phyloP scores from a whole-genome alignment of 2,329 filamentous ascomycete species.

The Chaetomium strumarium region DNA sequence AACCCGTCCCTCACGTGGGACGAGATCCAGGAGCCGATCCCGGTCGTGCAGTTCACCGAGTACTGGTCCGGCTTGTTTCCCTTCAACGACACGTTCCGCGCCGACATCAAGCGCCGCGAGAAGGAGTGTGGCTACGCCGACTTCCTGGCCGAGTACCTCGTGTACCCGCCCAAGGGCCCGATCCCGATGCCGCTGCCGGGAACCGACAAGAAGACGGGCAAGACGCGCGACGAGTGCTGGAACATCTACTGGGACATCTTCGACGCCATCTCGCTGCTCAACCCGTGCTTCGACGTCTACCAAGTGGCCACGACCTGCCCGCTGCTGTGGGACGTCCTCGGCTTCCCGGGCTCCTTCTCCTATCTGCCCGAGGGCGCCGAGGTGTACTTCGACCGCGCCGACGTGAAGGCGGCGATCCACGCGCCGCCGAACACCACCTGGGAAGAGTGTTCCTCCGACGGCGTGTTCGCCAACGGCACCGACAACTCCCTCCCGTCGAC shows the following conservation, averaged over 20 bases:
- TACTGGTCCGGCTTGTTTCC: conserved; percentile 55
- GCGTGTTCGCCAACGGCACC: conserved; percentile 35
- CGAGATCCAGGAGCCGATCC: conserved; percentile 38
- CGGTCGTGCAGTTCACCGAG: conserved; percentile 54
- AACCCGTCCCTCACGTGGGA: conserved; percentile 59
- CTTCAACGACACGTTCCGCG: conserved; percentile 55
- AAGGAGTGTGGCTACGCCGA: conserved; percentile 57
- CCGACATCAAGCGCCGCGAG: conserved; percentile 45
- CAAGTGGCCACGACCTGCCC: conserved; percentile 69
- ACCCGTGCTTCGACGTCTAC: conserved; percentile 78
- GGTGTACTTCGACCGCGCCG: conserved; percentile 65
- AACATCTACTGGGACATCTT: conserved; percentile 51
- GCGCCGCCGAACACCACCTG: conserved; percentile 54
- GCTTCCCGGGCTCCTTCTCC: conserved; percentile 57
- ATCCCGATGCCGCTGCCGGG: conserved; percentile 48
- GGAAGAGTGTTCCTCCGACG: conserved; percentile 21
- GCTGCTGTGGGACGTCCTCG: conserved; percentile 60
- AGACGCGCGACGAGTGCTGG: conserved; percentile 44
- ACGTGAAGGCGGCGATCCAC: conserved; percentile 68
- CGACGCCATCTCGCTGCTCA: conserved; percentile 48
- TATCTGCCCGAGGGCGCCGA: conserved; percentile 58
- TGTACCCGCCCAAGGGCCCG: conserved; percentile 60
- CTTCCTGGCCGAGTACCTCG: conserved; percentile 55
- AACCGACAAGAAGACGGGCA: conserved; percentile 31
- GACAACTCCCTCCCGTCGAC: conserved; percentile 51